Evolutionary conservation across 179 eudicot genomes (phyloP), one percentile per base, ranked within the genome.

Genomic region (Silene noctiflora): DNA sequence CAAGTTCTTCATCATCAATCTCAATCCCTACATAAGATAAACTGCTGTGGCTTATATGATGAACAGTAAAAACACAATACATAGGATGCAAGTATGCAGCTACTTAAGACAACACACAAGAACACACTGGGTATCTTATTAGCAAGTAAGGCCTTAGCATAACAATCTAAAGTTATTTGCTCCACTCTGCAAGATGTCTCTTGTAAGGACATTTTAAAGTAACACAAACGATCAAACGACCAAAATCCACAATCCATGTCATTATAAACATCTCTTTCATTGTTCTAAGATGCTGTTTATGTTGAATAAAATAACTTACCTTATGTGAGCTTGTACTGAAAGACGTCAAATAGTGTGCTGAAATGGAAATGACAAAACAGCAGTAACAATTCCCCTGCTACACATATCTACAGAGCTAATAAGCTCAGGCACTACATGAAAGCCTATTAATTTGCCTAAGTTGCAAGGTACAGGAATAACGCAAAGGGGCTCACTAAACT

Each of bases 1-100:
- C 98, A 67, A 94, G 92, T 83, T 94, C 98, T 44, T 88, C 89
- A 53, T 94, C 98, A 75, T 88, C 85, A 31, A 94, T 87, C 83
- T 91, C 87, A 80, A 94, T 94, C 71, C 98, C 98, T 94, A 90
- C 89, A 86, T 74, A 85, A 87, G 83, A 82, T 73, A 78, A 86
- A 86, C 97, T 89, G 91, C 84, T 87, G 82, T 80, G 89, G 88
- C 92, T 90, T 86, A 87, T 91, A 88, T 89, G 89, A 80, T 81
- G 97, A 85, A 85, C 84, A 76, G 73, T 46, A 75, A 87, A 71
- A 81, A 78, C 72, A 67, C 19, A 56, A 61, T 39, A 19, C 46
- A 75, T 44, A 75, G 4, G 69, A 75, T 12, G 53, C 70, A 65
- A 42, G 27, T 13, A 51, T 48, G 55, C 17, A 48, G 4, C 67